phyloP scores from a whole-genome alignment of 1,284 basidiomycete genomes.

The Abortiporus biennis region DNA sequence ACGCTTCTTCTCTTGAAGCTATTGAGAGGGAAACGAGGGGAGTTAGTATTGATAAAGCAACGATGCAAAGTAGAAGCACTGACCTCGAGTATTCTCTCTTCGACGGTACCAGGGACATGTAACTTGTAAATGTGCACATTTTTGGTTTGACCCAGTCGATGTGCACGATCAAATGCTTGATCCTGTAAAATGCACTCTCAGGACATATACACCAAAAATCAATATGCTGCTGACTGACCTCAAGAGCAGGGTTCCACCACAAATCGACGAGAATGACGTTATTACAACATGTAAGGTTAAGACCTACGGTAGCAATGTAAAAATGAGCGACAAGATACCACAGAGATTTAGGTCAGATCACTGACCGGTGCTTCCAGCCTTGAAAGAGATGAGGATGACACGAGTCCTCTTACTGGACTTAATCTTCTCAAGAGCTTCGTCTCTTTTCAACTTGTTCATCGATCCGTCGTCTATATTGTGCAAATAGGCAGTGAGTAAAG shows the following conservation, averaged over 20 bases:
- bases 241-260: slow-evolving; percentile 94
- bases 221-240: slow-evolving; percentile 40
- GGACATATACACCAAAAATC: slow-evolving; percentile 1
- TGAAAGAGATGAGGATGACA: slow-evolving; percentile 94
- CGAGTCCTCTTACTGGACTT: slow-evolving; percentile 49
- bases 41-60: background rate
- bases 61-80: slow-evolving; percentile 13
- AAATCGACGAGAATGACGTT: slow-evolving; percentile 90
- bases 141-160: slow-evolving; percentile 64
- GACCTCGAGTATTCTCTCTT: slow-evolving; percentile 79
- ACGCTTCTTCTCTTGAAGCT: slow-evolving; percentile 84
- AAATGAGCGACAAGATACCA: slow-evolving; percentile 8
- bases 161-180: slow-evolving; percentile 38
- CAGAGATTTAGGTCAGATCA: slow-evolving; percentile 1
- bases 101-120: slow-evolving; percentile 84
- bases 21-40: slow-evolving; percentile 18
- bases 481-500: background rate
- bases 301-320: slow-evolving; percentile 44
- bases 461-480: slow-evolving; percentile 81
- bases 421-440: slow-evolving; percentile 71
- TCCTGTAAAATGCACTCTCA: slow-evolving; percentile 35
- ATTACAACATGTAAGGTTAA: slow-evolving; percentile 93
- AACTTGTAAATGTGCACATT: slow-evolving; percentile 93
- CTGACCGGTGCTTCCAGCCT: slow-evolving; percentile 85
- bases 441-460: slow-evolving; percentile 75